phyloP scores from a whole-genome alignment of 176 grass and related monocot genomes.

The Melocanna baccifera region DNA sequence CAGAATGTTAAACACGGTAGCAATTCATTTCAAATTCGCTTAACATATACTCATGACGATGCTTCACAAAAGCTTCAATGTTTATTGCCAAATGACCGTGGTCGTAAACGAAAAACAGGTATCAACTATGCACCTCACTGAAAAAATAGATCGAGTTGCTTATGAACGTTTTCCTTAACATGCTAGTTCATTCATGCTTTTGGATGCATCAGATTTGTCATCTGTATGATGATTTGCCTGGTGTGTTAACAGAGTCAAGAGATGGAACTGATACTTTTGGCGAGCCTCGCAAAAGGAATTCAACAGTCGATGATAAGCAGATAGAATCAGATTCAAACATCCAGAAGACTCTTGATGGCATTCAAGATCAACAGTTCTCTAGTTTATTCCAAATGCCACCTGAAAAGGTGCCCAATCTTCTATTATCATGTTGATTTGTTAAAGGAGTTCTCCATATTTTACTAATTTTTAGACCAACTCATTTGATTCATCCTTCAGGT shows the following conservation, averaged over 20 bases:
- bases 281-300: constrained; percentile 19
- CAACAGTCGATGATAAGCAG: constrained; percentile 43
- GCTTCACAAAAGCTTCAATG: constrained; percentile 58
- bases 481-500: constrained; percentile 44
- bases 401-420: constrained; percentile 48
- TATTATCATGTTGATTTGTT: background rate
- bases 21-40: constrained; percentile 70
- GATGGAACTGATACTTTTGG: constrained; percentile 21
- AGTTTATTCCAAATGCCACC: constrained; percentile 59
- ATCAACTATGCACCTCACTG: background rate
- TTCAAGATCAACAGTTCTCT: constrained; percentile 67
- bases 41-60: constrained; percentile 73
- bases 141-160: background rate
- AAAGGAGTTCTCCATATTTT: background rate
- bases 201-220: background rate
- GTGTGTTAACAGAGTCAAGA: constrained; percentile 41
- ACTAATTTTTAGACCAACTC: constrained; percentile 28
- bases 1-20: constrained; percentile 66
- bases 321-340: constrained; percentile 55
- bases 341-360: constrained; percentile 59
- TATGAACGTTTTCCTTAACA: background rate
- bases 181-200: background rate
- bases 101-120: constrained; percentile 61
- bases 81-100: constrained; percentile 42
- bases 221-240: constrained; percentile 3